Percentiles rank a stretch among this genome's conserved stretches.
Conservation (phyloP, 805 yeast genomes). For the Kuraishia ogatae region DNA sequence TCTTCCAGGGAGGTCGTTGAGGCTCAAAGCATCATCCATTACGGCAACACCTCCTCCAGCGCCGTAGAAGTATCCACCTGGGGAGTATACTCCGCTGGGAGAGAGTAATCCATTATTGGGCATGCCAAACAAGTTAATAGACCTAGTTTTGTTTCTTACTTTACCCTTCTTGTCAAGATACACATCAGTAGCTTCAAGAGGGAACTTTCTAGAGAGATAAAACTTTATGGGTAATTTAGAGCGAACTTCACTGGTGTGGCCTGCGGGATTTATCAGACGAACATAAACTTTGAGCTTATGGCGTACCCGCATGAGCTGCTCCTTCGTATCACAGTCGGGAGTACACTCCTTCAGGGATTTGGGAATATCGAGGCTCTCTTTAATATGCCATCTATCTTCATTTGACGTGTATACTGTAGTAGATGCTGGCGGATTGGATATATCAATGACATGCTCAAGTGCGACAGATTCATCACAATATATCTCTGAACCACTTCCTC, state of each 20-base stretch:
- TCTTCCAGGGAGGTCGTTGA: neutral
- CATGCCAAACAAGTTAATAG: slow-evolving; percentile 4
- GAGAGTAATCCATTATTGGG: slow-evolving; percentile 4
- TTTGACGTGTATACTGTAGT: slow-evolving; percentile 20
- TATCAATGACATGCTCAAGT: slow-evolving; percentile 17
- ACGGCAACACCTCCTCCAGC: neutral
- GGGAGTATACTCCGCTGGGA: neutral
- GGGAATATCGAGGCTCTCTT: slow-evolving; percentile 32
- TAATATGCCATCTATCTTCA: slow-evolving; percentile 36
- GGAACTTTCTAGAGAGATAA: slow-evolving; percentile 28
- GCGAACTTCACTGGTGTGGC: slow-evolving; percentile 41
- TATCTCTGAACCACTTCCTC: slow-evolving; percentile 12
- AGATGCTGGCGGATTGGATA: slow-evolving; percentile 26
- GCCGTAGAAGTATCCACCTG: neutral
- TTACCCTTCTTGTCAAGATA: slow-evolving; percentile 16
- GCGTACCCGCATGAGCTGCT: slow-evolving; percentile 32
- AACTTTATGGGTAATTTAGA: slow-evolving; percentile 41
- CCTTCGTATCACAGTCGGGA: slow-evolving; percentile 32
- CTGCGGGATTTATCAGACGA: slow-evolving; percentile 36
- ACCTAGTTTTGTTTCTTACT: slow-evolving; percentile 15
- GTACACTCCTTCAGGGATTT: slow-evolving; percentile 27
- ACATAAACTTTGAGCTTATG: slow-evolving; percentile 37
- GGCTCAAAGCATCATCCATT: neutral
- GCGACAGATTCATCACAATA: slow-evolving; percentile 17
- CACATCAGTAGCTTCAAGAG: slow-evolving; percentile 16